Evolutionary conservation across 495 filamentous ascomycete genomes (phyloP).

Genomic region (Talaromyces liani): DNA sequence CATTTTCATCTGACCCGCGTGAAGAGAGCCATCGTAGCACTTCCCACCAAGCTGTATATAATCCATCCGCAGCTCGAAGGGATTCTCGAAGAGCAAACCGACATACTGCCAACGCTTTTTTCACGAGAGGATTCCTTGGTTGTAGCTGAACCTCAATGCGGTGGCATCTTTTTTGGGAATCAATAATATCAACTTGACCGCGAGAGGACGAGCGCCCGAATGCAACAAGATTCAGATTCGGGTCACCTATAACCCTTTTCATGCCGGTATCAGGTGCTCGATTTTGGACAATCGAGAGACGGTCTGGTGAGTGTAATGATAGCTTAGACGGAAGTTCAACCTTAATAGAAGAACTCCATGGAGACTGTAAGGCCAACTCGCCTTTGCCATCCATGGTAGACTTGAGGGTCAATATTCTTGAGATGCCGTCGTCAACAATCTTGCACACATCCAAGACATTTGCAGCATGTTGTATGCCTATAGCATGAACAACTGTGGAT

Average conservation of each 20-base stretch:
- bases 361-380: constrained; percentile 64
- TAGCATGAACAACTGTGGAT: constrained; percentile 32
- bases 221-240: constrained; percentile 30
- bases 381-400: constrained; percentile 52
- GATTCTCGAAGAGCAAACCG: constrained; percentile 52
- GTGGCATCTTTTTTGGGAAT: constrained; percentile 52
- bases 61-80: constrained; percentile 51
- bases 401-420: constrained; percentile 64
- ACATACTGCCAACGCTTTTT: constrained; percentile 51
- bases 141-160: constrained; percentile 59
- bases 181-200: constrained; percentile 58
- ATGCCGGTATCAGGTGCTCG: constrained; percentile 43
- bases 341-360: constrained; percentile 59
- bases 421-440: constrained; percentile 58
- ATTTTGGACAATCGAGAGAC: constrained; percentile 25
- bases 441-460: constrained; percentile 70
- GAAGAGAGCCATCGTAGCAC: constrained; percentile 58
- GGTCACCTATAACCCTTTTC: constrained; percentile 44
- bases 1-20: constrained; percentile 38
- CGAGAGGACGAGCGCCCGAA: constrained; percentile 37
- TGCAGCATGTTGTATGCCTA: constrained; percentile 31
- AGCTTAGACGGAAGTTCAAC: constrained; percentile 45
- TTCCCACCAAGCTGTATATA: constrained; percentile 70
- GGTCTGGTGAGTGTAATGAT: constrained; percentile 35
- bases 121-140: constrained; percentile 53